A percentile compares a stretch with the other conserved stretches of the same genome.
These are phyloP conservation scores for Jackrogersella multiformis DNA, from an alignment of 495 filamentous ascomycete genomes.

Conservation along the genomic window DNA sequence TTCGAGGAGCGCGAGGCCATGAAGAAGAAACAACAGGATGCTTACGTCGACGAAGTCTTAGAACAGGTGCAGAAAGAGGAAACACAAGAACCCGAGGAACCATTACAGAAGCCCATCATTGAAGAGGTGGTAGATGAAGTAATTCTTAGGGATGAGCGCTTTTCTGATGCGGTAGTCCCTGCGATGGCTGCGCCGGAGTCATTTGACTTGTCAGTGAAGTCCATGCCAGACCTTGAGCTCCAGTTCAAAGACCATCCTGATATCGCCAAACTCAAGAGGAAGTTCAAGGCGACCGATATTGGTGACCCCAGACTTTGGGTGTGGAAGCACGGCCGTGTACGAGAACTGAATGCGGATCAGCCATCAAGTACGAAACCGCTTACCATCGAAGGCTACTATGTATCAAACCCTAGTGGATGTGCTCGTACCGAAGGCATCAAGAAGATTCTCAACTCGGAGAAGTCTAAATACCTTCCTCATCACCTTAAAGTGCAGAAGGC, in stretches of 20 bases:
- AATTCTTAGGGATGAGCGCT: conserved; percentile 39
- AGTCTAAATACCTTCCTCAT: conserved; percentile 97
- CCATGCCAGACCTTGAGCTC: conserved; percentile 39
- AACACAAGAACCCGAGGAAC: conserved; percentile 40
- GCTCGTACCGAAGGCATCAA: conserved; percentile 93
- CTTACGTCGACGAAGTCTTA: conserved; percentile 45
- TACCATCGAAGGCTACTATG: conserved; percentile 87
- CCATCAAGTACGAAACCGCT: conserved; percentile 52
- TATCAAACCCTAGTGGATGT: conserved; percentile 81
- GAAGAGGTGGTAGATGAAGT: conserved; percentile 28
- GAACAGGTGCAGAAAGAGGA: conserved; percentile 45
- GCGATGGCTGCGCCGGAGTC: conserved; percentile 39
- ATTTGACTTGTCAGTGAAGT: conserved; percentile 39
- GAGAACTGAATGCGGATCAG: conserved; percentile 73
- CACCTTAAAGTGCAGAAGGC: conserved; percentile 93
- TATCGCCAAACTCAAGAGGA: conserved; percentile 81
- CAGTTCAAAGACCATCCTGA: conserved; percentile 81
- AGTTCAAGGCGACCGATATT: conserved; percentile 65
- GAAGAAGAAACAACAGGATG: conserved; percentile 59
- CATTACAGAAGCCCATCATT: conserved; percentile 10
- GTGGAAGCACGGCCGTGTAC: conserved; percentile 90
- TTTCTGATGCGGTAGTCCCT: conserved; percentile 42
- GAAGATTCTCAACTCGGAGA: conserved; percentile 94
- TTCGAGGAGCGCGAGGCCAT: conserved; percentile 73
- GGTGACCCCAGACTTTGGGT: conserved; percentile 80